Evolutionary conservation across 1,139 yeast species (phyloP), one percentile per base, ranked within the genome.

Genomic region (Scheffersomyces lignicola): DNA sequence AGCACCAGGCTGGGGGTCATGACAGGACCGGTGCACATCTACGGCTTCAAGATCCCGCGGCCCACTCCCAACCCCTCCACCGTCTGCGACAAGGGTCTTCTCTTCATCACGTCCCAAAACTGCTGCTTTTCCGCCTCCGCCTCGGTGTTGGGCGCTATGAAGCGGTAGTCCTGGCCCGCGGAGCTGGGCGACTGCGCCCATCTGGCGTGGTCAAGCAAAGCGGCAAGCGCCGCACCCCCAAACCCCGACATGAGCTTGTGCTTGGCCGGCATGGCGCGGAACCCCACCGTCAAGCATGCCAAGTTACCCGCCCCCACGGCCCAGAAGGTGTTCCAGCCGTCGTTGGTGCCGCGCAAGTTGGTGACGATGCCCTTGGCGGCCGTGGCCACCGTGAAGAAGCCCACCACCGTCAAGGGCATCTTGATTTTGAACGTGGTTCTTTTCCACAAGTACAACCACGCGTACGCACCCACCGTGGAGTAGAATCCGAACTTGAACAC

Each of bases 71-170:
- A 71, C 52, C 80, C 83, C 45, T 79, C 84, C 25, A 83, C 75
- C 13, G 95, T 85, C 62, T 85, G 90, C 23, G 89, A 79, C 49
- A 86, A 65, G 17, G 95, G 95, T 56, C 87, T 78, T 70, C 95
- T 80, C 66, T 80, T 78, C 62, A 81, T 79, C 31, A 82, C 81
- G 47, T 85, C 94, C 89, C 90, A 86, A 66, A 84, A 84, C 24
- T 80, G 80, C 62, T 83, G 92, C 56, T 76, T 75, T 40, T 56
- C 58, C 29, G 49, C 49, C n/a, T 60, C 65, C 35, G 54, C 56
- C 37, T 56, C 65, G 12, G 60, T 51, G 48, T 69, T 65, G 29
- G 68, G 72, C 33, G 53, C 52, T 24, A 50, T 65, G 44, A 56
- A 70, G 40, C 46, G 60, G 37, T 59, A 58, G 45, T 69, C 62